Conservation (phyloP, 495 filamentous ascomycete genomes). For the Aspergillus taichungensis region DNA sequence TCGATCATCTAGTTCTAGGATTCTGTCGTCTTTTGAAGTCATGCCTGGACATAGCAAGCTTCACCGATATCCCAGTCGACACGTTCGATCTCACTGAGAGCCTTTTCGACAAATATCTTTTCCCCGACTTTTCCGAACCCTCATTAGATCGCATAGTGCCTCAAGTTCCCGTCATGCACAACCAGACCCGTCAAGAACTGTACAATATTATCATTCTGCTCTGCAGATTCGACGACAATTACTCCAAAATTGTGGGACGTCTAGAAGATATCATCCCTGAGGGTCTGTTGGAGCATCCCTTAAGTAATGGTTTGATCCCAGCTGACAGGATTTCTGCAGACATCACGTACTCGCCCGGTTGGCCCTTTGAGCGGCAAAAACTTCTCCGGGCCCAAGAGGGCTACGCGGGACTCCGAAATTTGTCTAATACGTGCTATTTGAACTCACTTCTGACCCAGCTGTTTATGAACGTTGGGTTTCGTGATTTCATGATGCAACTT, state of each 20-base stretch:
- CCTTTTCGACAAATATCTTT: constrained; percentile 62
- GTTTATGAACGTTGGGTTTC: constrained; percentile 90
- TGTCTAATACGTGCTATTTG: constrained; percentile 95
- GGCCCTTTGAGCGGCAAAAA: constrained; percentile 54
- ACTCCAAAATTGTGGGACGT: constrained; percentile 41
- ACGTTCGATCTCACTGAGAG: constrained; percentile 45
- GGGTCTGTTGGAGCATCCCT: constrained; percentile 22
- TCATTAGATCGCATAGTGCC: constrained; percentile 15
- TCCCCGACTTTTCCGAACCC: constrained; percentile 46
- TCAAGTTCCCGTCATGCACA: constrained; percentile 43
- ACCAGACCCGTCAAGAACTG: constrained; percentile 50
- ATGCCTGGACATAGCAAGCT: constrained; percentile 41
- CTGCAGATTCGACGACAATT: constrained; percentile 45
- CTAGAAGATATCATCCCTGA: constrained; percentile 45
- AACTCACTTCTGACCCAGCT: constrained; percentile 94
- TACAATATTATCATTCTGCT: constrained; percentile 54
- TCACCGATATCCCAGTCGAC: constrained; percentile 33
- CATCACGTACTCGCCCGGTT: constrained; percentile 48
- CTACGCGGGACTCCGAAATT: constrained; percentile 77
- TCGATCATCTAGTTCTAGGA: constrained; percentile 41
- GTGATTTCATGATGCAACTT: constrained; percentile 70
- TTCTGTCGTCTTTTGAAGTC: constrained; percentile 38
- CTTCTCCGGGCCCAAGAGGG: constrained; percentile 65
- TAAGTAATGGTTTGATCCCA: not conserved
- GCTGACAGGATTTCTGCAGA: constrained; percentile 15